Conservation (phyloP, 257 asterid species). For the Jaltomata sinuosa region DNA sequence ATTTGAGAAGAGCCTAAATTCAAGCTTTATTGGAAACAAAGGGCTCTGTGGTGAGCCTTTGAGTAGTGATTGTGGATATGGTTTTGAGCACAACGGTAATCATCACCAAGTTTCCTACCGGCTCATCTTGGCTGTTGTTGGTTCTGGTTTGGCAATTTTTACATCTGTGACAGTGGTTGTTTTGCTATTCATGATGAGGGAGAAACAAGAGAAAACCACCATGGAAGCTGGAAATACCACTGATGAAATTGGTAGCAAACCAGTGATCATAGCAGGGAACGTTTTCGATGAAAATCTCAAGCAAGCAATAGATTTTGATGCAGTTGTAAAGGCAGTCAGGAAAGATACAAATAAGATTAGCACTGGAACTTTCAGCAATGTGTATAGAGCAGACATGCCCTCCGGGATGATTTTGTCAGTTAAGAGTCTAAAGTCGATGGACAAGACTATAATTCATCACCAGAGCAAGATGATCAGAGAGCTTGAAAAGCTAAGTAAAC, state of each 20-base stretch:
- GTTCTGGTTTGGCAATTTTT: constrained; percentile 86
- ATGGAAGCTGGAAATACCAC: constrained; percentile 26
- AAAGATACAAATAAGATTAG: constrained; percentile 71
- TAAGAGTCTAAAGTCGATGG: constrained; percentile 72
- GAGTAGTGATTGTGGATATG: constrained; percentile 47
- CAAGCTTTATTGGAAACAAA: constrained; percentile 75
- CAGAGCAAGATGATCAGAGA: constrained; percentile 85
- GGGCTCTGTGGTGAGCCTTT: constrained; percentile 92
- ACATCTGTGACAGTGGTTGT: constrained; percentile 64
- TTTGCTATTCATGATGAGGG: constrained; percentile 81
- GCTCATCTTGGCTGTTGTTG: constrained; percentile 66
- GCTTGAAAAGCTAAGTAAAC: constrained; percentile 80
- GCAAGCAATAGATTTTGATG: constrained; percentile 85
- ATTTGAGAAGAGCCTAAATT: constrained; percentile 74
- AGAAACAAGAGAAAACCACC: constrained; percentile 69
- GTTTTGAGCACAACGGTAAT: constrained; percentile 23
- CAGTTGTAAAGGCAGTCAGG: constrained; percentile 64
- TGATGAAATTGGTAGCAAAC: constrained; percentile 31
- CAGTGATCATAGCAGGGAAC: constrained; percentile 74
- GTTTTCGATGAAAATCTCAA: constrained; percentile 71
- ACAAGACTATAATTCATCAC: constrained; percentile 58
- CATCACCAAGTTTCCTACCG: constrained; percentile 82
- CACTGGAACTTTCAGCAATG: constrained; percentile 73
- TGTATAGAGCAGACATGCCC: constrained; percentile 92
- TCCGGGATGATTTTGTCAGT: constrained; percentile 75